Evolutionary conservation across 2,329 filamentous ascomycete species (phyloP), one percentile per base, ranked within the genome.

Genomic region (Gremmenia infestans): DNA sequence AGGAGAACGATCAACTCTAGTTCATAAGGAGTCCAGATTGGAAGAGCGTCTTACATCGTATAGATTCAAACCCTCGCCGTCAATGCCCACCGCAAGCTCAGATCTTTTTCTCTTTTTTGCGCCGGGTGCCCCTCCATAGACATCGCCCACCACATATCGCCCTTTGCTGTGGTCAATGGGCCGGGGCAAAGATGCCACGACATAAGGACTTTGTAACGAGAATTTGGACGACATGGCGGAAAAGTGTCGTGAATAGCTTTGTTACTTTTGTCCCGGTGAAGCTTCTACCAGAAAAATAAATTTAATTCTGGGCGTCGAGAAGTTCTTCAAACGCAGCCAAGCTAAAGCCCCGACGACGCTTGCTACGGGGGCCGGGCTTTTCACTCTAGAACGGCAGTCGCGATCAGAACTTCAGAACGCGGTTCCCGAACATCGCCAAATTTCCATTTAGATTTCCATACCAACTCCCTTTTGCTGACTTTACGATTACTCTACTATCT

Each of bases 61-160:
- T 43, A 87, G 78, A 62, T 84, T 86, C 2, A 84, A 74, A 4
- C 82, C 80, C 67, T 87, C 83, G 58, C 84, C 84, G 68, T 87
- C 82, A 64, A 83, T 78, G 19, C 83, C 84, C 28, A 87, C 81
- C 9, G 78, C 80, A 48, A 87, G 68, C 66, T 87, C 84, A 9
- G 83, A 76, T 63, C 84, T 79, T 72, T 85, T 85, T 63, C 80
- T 78, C 72, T 81, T 85, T 72, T 80, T 83, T 35, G 77, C 76
- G 22, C 78, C 80, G 50, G 79, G 74, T 61, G 77, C 75, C 68
- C 81, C 80, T 59, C 82, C 82, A 63, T 79, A 83, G 39, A 87
- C 82, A 60, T 86, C 81, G 61, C 81, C 77, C 12, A 83, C 79
- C 39, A 79, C 77, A 68, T 81, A 84, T 55, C 72, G 75, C 54